Evolutionary conservation across 495 filamentous ascomycete species (phyloP), one percentile per base, ranked within the genome.

Genomic region (Daldinia caldariorum): DNA sequence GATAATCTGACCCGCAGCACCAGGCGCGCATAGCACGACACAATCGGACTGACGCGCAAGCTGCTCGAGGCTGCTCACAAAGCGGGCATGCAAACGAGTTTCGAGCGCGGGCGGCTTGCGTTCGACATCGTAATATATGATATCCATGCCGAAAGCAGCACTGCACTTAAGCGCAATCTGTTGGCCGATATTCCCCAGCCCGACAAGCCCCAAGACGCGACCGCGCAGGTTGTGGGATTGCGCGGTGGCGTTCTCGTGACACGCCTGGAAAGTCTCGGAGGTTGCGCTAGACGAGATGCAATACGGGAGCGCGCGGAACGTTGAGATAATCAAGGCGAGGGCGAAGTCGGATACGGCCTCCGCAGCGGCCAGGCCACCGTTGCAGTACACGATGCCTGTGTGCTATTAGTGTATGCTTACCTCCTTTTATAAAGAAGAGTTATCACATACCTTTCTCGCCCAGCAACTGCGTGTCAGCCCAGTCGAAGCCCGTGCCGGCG

Each of bases 401-500:
- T 0, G 18, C 18, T 54, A 18, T 72, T 29, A 61, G 59, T 10
- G 31, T 29, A 32, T 12, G 35, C 18, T 7, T 3, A 32, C 0
- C n/a, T n/a, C n/a, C n/a, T n/a, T n/a, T n/a, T n/a, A n/a, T n/a
- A n/a, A n/a, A n/a, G n/a, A n/a, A n/a, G n/a, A n/a, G n/a, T n/a
- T n/a, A n/a, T n/a, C n/a, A n/a, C 84, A 62, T 81, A 92, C 91
- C 91, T 73, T 80, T 82, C 74, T 89, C 84, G 6, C 88, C 91
- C 66, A 93, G 75, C n/a, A 85, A 69, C 74, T 86, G 83, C 20
- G 87, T 89, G 74, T 94, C 89, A 35, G 88, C 90, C 90, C 91
- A 92, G 76, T 93, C 91, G 70, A 89, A 92, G 3, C 90, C 91
- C 13, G 91, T 89, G 12, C 90, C 91, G 3, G 91, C 90, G 67